A percentile compares a stretch with the other conserved stretches of the same genome.
These are phyloP conservation scores for Adansonia madagascariensis DNA, from an alignment of 441 rosid genomes.

Conservation along the genomic window DNA sequence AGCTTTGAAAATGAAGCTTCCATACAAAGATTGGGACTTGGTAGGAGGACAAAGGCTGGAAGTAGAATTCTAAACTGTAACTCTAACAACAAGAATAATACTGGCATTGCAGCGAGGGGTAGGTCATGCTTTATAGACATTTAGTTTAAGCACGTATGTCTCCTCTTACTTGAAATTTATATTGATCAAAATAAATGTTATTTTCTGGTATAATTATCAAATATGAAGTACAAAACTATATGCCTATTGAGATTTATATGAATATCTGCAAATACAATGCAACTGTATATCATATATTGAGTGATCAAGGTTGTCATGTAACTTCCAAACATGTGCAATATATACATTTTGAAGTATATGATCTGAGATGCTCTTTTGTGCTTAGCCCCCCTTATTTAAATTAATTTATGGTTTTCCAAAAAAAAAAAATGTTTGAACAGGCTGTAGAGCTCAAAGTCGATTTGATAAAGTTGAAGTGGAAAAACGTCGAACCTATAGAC, in stretches of 20 bases:
- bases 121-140: constrained; percentile 14
- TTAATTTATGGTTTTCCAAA: not conserved
- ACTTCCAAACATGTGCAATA: constrained; percentile 9
- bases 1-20: constrained; percentile 40
- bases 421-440: constrained; percentile 32
- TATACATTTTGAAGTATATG: not conserved
- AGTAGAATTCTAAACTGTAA: constrained; percentile 25
- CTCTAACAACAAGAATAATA: constrained; percentile 22
- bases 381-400: not conserved
- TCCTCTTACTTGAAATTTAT: constrained; percentile 3
- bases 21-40: constrained; percentile 16
- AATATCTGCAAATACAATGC: constrained; percentile 9
- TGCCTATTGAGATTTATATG: not conserved
- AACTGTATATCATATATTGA: not conserved
- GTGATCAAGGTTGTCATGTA: not conserved
- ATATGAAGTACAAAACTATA: not conserved
- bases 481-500: constrained; percentile 41
- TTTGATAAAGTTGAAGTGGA: constrained; percentile 11
- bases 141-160: not conserved
- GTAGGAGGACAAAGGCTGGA: constrained; percentile 36
- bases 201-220: constrained; percentile 4
- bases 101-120: constrained; percentile 14
- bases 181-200: not conserved
- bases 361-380: not conserved
- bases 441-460: constrained; percentile 20